A percentile compares a stretch with the other conserved stretches of the same genome.
Conservation (phyloP, 139 green algal species). For the Micractinium sp. region DNA sequence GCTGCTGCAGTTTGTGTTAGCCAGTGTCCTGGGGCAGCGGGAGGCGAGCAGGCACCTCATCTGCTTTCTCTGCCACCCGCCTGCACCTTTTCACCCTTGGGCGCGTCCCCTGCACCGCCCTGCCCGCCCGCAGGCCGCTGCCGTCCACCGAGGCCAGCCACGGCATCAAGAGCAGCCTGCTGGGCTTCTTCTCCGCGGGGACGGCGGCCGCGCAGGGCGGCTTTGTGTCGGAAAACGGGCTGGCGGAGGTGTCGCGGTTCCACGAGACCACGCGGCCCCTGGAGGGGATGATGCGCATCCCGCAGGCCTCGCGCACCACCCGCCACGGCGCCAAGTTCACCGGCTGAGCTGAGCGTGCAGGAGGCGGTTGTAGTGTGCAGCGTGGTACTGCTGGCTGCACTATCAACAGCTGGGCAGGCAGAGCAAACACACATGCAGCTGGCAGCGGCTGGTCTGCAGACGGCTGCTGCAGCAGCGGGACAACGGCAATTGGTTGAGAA, state of each 20-base stretch:
- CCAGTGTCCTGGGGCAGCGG: not conserved
- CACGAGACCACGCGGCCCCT: conserved; percentile 29
- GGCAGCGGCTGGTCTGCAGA: too few relatives aligned
- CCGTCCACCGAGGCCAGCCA: conserved; percentile 8
- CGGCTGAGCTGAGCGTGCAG: not conserved
- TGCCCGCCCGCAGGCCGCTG: conserved; percentile 1
- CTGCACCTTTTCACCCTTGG: not conserved
- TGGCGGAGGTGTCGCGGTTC: conserved; percentile 27
- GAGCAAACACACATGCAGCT: not conserved
- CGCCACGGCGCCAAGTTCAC: conserved; percentile 24
- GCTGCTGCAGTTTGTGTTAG: not conserved
- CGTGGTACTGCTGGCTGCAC: not conserved
- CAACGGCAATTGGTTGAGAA: not conserved
- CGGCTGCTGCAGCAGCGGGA: not conserved
- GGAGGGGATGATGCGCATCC: conserved; percentile 33
- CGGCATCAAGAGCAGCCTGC: conserved; percentile 29
- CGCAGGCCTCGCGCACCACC: not conserved
- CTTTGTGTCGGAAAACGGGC: conserved; percentile 17
- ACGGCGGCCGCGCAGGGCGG: not conserved
- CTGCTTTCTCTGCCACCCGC: not conserved
- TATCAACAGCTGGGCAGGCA: not conserved
- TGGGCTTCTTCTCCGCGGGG: conserved; percentile 46
- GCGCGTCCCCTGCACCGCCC: not conserved
- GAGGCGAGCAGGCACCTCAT: not conserved
- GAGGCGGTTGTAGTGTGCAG: not conserved